phyloP scores from a whole-genome alignment of 306 rosid genomes.

The Dalbergia oliveri region DNA sequence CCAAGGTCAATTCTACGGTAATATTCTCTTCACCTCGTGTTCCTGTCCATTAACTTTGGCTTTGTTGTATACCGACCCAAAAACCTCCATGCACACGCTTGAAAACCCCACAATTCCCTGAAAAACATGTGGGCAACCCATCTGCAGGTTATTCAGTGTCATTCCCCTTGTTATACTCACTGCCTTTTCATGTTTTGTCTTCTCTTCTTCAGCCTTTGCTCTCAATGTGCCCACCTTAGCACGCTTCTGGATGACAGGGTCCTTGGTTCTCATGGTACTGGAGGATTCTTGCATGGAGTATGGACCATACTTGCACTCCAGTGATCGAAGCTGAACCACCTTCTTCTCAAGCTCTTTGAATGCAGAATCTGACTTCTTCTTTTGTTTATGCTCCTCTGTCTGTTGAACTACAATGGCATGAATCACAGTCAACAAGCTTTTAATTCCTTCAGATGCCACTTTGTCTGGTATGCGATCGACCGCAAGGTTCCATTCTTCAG shows the following conservation, averaged over 20 bases:
- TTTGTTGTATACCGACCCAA: conserved; percentile 83
- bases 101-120: conserved; percentile 97
- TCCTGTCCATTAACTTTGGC: conserved; percentile 63
- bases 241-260: conserved; percentile 73
- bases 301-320: conserved; percentile 81
- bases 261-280: conserved; percentile 46
- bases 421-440: conserved; percentile 80
- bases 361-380: conserved; percentile 72
- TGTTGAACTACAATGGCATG: conserved; percentile 94
- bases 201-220: conserved; percentile 87
- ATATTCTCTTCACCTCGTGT: conserved; percentile 78
- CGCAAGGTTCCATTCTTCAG: conserved; percentile 89
- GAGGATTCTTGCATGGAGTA: conserved; percentile 65
- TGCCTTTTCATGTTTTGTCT: conserved; percentile 77
- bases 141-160: conserved; percentile 93
- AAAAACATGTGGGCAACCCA: conserved; percentile 94
- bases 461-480: conserved; percentile 87
- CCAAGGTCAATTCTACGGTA: conserved; percentile 39
- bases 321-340: conserved; percentile 69
- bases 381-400: conserved; percentile 81
- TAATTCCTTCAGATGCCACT: conserved; percentile 94
- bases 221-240: conserved; percentile 73
- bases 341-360: conserved; percentile 89
- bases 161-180: conserved; percentile 83
- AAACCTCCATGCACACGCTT: conserved; percentile 84